Evolutionary conservation across 169 alveolate genomes (phyloP), one percentile per base, ranked within the genome.

Genomic region (Theileria parva): DNA sequence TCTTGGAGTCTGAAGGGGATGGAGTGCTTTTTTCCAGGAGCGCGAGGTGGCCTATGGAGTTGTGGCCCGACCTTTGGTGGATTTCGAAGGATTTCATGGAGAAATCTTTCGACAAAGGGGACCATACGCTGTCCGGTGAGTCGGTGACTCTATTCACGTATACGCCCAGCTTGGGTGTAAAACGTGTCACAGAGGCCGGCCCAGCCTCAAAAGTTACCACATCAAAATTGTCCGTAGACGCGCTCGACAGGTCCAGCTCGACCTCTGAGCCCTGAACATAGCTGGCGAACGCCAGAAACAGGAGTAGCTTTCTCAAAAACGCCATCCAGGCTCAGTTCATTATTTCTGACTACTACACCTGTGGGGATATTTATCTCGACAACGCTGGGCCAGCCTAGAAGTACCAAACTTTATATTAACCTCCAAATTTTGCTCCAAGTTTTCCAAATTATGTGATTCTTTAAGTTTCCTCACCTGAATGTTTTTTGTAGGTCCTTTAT

Each of bases 41-140:
- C 39, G 44, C 71, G 53, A 63, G 32, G 71, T 63, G 71, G 13
- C 71, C 71, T 39, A 63, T 17, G 39, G 34, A 32, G 71, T 63
- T 21, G 50, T 63, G 71, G 71, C 71, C 71, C 39, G 71, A 63
- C 71, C 71, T 63, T 63, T 30, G 71, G 71, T 63, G 71, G 71
- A 63, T 63, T 63, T 63, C 71, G 71, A 63, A 21, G 39, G 71
- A 63, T 13, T 63, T 63, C 71, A 63, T 8, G 21, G 32, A 63
- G 71, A 63, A 63, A 23, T 63, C 71, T 12, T 19, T 63, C 71
- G 71, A 63, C 71, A 63, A 63, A 63, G 71, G 71, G 34, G 71
- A 63, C 71, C 71, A 63, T 63, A 63, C 39, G 11, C 39, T 13
- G 5, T 63, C 32, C 3, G 19, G 44, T 0, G 39, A 5, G 50